Percentiles rank a stretch among this genome's conserved stretches.
phyloP scores from a whole-genome alignment of 352 stramenopile species.

The Aphanomyces euteiches region DNA sequence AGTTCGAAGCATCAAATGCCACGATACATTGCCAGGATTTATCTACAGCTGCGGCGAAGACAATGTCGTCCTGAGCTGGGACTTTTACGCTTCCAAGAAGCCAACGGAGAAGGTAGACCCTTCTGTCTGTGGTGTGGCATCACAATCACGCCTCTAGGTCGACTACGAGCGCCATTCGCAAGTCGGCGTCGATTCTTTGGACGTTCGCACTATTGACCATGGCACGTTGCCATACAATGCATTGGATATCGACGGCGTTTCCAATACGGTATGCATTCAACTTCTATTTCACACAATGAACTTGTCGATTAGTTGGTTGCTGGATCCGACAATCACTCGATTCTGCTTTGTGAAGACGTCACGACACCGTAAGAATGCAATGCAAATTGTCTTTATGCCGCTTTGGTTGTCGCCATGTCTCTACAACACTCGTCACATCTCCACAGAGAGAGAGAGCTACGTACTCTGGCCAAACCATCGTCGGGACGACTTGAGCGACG shows the following conservation, averaged over 20 bases:
- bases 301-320: conserved; percentile 42
- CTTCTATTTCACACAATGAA: not conserved
- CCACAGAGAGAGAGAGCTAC: not conserved
- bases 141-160: conserved; percentile 29
- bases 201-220: conserved; percentile 41
- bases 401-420: not conserved
- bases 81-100: conserved; percentile 47
- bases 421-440: not conserved
- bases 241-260: conserved; percentile 63
- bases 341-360: conserved; percentile 59
- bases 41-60: conserved; percentile 68
- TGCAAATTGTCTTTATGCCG: too few species aligned
- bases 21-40: conserved; percentile 54
- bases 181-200: conserved; percentile 32
- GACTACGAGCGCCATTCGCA: conserved; percentile 48
- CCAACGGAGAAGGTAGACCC: conserved; percentile 18
- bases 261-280: conserved; percentile 42
- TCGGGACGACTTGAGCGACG: conserved; percentile 48
- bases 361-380: conserved; percentile 20
- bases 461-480: conserved; percentile 42
- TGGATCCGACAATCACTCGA: conserved; percentile 68
- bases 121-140: not conserved
- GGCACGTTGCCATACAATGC: conserved; percentile 61
- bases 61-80: conserved; percentile 58
- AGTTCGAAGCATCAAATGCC: conserved; percentile 68